phyloP scores from a whole-genome alignment of 2,329 filamentous ascomycete species.

The Penicillium sp. region DNA sequence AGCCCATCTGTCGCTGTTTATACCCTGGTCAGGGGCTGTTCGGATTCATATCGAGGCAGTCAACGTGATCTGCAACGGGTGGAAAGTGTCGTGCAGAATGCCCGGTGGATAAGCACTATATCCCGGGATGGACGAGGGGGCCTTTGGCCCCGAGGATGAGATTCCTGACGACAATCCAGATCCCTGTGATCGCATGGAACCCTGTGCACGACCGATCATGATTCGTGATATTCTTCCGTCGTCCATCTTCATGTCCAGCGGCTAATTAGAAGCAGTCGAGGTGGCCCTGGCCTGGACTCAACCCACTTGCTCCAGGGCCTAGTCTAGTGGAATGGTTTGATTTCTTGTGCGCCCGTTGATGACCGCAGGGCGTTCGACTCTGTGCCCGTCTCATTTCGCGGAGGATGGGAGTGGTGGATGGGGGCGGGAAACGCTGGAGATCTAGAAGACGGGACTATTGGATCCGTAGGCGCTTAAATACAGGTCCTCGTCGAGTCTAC shows the following conservation, averaged over 20 bases:
- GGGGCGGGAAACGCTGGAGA: slow-evolving; percentile 33
- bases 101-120: not conserved
- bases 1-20: not conserved
- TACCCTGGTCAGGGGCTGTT: not conserved
- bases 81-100: too few species aligned
- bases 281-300: not conserved
- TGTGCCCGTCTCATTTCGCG: slow-evolving; percentile 17
- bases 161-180: not conserved
- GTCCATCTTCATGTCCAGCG: not conserved
- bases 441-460: slow-evolving; percentile 22
- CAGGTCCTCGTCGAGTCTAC: slow-evolving; percentile 34
- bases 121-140: too few species aligned
- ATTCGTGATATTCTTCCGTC: not conserved
- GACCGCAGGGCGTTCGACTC: too few species aligned
- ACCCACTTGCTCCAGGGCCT: not conserved
- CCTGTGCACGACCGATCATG: not conserved
- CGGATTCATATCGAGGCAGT: too few species aligned
- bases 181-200: slow-evolving; percentile 1
- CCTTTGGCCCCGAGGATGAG: too few species aligned
- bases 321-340: too few species aligned
- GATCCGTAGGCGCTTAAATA: slow-evolving; percentile 39
- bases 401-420: slow-evolving; percentile 18
- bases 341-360: too few species aligned
- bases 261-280: not conserved
- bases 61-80: too few species aligned